Percentiles rank a stretch among this genome's conserved stretches.
phyloP scores from a whole-genome alignment of 164 flowering plant species.

The Nymphaea colorata region DNA sequence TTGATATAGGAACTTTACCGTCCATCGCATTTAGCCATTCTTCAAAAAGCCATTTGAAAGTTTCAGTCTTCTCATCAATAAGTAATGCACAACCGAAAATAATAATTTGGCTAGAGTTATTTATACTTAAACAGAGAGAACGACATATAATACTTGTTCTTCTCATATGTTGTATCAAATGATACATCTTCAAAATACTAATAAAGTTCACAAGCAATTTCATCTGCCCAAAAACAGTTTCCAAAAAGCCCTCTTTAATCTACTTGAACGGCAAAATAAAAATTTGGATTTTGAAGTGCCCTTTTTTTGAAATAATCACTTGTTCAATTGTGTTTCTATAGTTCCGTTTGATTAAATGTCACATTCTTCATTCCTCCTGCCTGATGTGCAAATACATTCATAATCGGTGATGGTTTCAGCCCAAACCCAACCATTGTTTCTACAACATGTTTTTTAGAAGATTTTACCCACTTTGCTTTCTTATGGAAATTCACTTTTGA shows the following conservation, averaged over 20 bases:
- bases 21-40: constrained; percentile 7
- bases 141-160: constrained; percentile 2
- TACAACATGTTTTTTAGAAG: too few species aligned
- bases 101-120: constrained; percentile 3
- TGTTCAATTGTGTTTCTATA: neutral
- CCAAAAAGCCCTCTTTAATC: constrained; percentile 1
- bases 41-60: constrained; percentile 9
- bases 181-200: constrained; percentile 4
- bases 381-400: too few species aligned
- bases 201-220: neutral
- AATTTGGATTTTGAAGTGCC: neutral
- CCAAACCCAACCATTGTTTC: too few species aligned
- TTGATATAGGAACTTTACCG: constrained; percentile 5
- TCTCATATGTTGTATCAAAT: constrained; percentile 6
- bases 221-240: constrained; percentile 7
- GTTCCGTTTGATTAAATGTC: too few species aligned
- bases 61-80: constrained; percentile 2
- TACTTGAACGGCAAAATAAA: constrained; percentile 1
- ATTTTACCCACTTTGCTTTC: neutral
- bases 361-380: too few species aligned
- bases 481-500: neutral
- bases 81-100: constrained; percentile 4
- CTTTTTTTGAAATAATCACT: constrained; percentile 4
- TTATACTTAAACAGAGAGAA: constrained; percentile 5
- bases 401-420: too few species aligned